Base-by-base conservation (phyloP, 768 basidiomycete species). In the Holtermanniella nyarrowii region DNA sequence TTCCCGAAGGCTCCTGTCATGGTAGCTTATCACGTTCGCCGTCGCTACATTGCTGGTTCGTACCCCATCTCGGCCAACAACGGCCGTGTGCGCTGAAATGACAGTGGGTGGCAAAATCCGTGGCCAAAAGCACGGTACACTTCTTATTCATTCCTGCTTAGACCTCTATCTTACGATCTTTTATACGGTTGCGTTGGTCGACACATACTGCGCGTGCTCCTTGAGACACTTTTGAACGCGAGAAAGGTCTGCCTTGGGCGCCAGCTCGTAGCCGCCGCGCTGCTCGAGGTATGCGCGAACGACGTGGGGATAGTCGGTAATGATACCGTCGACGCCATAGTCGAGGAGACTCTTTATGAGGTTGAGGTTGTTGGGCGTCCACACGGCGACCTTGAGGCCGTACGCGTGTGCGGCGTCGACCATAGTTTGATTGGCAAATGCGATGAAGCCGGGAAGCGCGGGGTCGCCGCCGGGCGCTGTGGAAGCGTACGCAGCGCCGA, bases 281-380 rank as follows among this genome's bases (percentile, higher is more conserved):
- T 81, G 77, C 54, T 79, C 74, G 5, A 78, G 75, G 65, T 79
- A 76, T 46, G 80, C 72, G 37, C 82, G 78, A 44, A 86, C 70
- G 21, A 77, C 71, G 42, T 74, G 70, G 3, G 86, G 83, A 65
- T 81, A 85, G 63, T 88, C 85, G 3, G 84, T 80, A 60, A 88
- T 87, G 50, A 88, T 78, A 0, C 85, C 86, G 65, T 87, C 85
- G 0, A 80, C 81, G 2, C 79, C 79, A 74, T 77, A 78, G 14
- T 75, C 75, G 26, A 82, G 49, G 40, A 87, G 63, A 56, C 81
- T 75, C n/a, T 83, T 79, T 2, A 78, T 77, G 31, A 80, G 73
- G 59, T 78, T 80, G 51, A 84, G 71, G 18, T 75, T 72, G 63
- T 86, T 53, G 13, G 55, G 26, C 25, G 85, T 87, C 80, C 82